Conservation (phyloP, 768 basidiomycete species). For the Boletus fagicola region DNA sequence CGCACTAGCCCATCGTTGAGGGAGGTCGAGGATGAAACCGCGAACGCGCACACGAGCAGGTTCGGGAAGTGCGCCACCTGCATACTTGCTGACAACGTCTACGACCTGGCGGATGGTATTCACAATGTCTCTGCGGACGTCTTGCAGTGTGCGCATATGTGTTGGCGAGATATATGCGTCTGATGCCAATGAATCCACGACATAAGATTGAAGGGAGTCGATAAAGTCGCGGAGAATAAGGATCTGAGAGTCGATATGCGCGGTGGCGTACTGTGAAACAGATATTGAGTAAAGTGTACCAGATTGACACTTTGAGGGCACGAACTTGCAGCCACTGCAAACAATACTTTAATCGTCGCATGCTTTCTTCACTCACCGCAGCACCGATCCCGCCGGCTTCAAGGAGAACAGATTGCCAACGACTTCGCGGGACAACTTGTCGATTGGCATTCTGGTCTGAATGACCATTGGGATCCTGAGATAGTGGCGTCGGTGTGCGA, state of each 20-base stretch:
- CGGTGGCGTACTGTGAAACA: constrained; percentile 69
- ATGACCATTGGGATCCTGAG: constrained; percentile 14
- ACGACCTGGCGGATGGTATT: constrained; percentile 87
- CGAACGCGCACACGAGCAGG: constrained; percentile 74
- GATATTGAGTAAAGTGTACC: background rate
- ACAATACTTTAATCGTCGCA: constrained; percentile 83
- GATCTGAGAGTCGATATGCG: constrained; percentile 86
- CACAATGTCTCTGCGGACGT: constrained; percentile 81
- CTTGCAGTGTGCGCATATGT: constrained; percentile 65
- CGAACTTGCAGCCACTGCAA: constrained; percentile 83
- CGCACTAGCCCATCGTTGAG: constrained; percentile 70
- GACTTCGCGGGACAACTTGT: constrained; percentile 68
- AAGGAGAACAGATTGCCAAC: constrained; percentile 80
- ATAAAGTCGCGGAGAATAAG: constrained; percentile 82
- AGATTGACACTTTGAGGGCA: constrained; percentile 4
- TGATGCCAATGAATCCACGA: constrained; percentile 24
- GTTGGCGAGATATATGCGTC: constrained; percentile 41
- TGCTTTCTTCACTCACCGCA: constrained; percentile 87
- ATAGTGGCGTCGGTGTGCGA: constrained; percentile 24
- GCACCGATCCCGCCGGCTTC: constrained; percentile 88
- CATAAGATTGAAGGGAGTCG: constrained; percentile 53
- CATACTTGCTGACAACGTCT: constrained; percentile 80
- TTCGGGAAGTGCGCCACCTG: constrained; percentile 83
- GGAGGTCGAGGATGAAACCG: constrained; percentile 75
- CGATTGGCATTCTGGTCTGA: constrained; percentile 32